These are phyloP conservation scores for Hymenoscyphus infarciens DNA, from an alignment of 2,329 filamentous ascomycete genomes.

Conservation along the genomic window DNA sequence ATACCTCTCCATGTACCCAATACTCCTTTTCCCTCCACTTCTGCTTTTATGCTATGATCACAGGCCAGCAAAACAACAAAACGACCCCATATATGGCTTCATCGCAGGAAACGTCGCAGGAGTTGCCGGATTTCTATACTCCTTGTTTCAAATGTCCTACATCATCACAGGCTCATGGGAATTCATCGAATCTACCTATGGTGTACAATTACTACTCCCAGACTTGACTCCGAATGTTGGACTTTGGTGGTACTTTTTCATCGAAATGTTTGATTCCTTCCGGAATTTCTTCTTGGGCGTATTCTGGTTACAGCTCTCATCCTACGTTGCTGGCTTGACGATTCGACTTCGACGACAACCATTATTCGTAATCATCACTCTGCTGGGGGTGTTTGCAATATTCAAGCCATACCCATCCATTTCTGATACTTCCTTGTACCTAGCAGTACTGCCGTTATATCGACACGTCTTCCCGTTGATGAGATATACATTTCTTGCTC, in stretches of 20 bases:
- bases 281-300: conserved; percentile 94
- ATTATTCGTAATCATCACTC: conserved; percentile 76
- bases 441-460: conserved; percentile 79
- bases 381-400: conserved; percentile 85
- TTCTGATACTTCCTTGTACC: conserved; percentile 81
- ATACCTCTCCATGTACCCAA: conserved; percentile 89
- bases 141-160: conserved; percentile 68
- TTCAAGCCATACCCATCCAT: conserved; percentile 98
- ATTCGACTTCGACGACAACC: conserved; percentile 82
- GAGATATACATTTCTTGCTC: conserved; percentile 86
- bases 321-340: conserved; percentile 83
- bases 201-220: conserved; percentile 83
- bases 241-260: conserved; percentile 99
- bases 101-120: conserved; percentile 49
- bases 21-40: conserved; percentile 80
- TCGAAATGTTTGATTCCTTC: conserved; percentile 99
- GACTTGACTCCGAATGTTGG: conserved; percentile 94
- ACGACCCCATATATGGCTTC: conserved; percentile 47
- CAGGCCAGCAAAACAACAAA: conserved; percentile 28
- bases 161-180: conserved; percentile 79
- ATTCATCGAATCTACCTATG: conserved; percentile 85
- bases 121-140: conserved; percentile 52
- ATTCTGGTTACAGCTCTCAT: conserved; percentile 92
- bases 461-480: conserved; percentile 91
- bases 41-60: conserved; percentile 77